Evolutionary conservation across 176 grass and related monocot genomes (phyloP), one percentile per base, ranked within the genome.

Genomic region (Puya raimondii): DNA sequence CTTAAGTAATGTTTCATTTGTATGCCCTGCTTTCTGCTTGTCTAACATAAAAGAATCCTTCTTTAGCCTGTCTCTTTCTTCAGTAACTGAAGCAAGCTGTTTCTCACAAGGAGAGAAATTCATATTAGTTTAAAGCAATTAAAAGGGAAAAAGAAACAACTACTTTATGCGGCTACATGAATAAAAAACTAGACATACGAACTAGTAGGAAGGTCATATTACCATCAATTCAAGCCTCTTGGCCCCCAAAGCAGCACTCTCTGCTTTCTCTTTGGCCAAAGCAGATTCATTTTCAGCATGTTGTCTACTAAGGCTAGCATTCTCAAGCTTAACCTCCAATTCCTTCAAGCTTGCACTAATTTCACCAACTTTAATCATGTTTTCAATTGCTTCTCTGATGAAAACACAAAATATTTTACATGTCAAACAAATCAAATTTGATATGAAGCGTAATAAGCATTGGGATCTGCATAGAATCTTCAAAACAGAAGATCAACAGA

Each of bases 161-260:
- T 42, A 6, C 5, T 42, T 42, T 42, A 42, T 8, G 33, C 4
- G 6, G 33, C 33, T 42, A 42, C 33, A 42, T 42, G 33, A 42
- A 42, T 5, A 42, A 42, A 42, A 5, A 42, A 7, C 33, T 42
- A 42, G 33, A 7, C 33, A 5, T 42, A 42, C 4, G 6, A 42
- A 42, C 33, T 42, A 4, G 33, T 4, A 42, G 7, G 33, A 42
- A 7, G 33, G 33, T 42, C 12, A 50, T 26, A 50, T 42, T 91
- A 96, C 93, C 93, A 90, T 81, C 66, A 83, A 77, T 81, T 92
- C 79, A 80, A 97, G 86, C 66, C 77, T 84, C 66, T 87, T 90
- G 71, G 76, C 80, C 72, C 92, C 89, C 77, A 84, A 78, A 73
- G 72, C 70, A 69, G 84, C 76, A 68, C 56, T 87, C 79, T 84